phyloP scores from a whole-genome alignment of 805 yeast genomes.

The Candida ficus region DNA sequence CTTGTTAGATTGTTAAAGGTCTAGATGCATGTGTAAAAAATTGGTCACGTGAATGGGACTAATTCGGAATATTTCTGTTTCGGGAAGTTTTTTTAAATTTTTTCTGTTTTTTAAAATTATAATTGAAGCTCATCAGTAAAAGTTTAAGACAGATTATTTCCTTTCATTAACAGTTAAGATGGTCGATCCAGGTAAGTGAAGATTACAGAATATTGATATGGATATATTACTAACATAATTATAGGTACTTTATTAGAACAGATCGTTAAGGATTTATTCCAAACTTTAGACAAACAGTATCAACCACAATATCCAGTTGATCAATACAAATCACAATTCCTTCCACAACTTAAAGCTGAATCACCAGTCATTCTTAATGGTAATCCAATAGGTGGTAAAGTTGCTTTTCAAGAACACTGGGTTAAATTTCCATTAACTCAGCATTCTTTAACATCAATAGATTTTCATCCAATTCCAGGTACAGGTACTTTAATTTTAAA shows the following conservation, averaged over 20 bases:
- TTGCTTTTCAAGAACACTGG: constrained; percentile 56
- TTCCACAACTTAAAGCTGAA: constrained; percentile 45
- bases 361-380: constrained; percentile 57
- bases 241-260: constrained; percentile 18
- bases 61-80: too few relatives aligned
- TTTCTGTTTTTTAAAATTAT: background rate
- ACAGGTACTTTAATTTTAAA: constrained; percentile 48
- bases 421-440: constrained; percentile 49
- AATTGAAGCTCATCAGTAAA: too few relatives aligned
- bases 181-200: constrained; percentile 11
- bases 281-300: constrained; percentile 20
- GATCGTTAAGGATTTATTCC: constrained; percentile 21
- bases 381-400: constrained; percentile 45
- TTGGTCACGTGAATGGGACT: too few relatives aligned
- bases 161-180: background rate
- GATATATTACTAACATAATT: background rate
- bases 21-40: too few relatives aligned
- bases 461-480: constrained; percentile 65
- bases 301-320: constrained; percentile 14
- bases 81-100: background rate
- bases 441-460: constrained; percentile 60
- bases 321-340: constrained; percentile 16
- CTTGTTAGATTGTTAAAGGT: too few relatives aligned
- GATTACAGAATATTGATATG: background rate
- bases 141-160: too few relatives aligned